These are phyloP conservation scores for Rutstroemia sp. DNA, from an alignment of 2,329 filamentous ascomycete species.

Conservation along the genomic window DNA sequence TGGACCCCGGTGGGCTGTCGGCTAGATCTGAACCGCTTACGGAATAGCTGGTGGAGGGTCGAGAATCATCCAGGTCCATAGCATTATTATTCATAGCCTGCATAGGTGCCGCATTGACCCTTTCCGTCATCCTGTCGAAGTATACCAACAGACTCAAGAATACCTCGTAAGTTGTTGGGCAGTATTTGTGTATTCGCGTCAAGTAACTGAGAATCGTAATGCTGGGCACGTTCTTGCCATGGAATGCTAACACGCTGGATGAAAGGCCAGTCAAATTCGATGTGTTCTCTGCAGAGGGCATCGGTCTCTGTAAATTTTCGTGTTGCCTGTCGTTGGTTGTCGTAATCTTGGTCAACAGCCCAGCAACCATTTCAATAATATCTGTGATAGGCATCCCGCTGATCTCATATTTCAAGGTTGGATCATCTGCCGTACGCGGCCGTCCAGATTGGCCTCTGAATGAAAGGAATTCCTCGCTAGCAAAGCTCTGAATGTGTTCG, in stretches of 20 bases:
- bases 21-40: constrained; percentile 27
- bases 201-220: constrained; percentile 97
- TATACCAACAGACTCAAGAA: constrained; percentile 93
- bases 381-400: constrained; percentile 95
- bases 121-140: constrained; percentile 97
- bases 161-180: constrained; percentile 95
- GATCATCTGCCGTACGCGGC: constrained; percentile 45
- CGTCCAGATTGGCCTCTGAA: constrained; percentile 43
- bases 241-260: constrained; percentile 81
- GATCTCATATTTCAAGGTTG: constrained; percentile 70
- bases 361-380: constrained; percentile 98
- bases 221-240: constrained; percentile 94
- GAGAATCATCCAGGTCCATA: constrained; percentile 21
- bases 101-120: constrained; percentile 76
- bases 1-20: constrained; percentile 23
- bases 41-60: constrained; percentile 24
- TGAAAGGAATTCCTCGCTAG: constrained; percentile 65
- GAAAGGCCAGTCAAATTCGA: constrained; percentile 55
- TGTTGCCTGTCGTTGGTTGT: constrained; percentile 94
- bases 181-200: constrained; percentile 96
- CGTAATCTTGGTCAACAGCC: constrained; percentile 92
- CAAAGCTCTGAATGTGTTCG: constrained; percentile 84
- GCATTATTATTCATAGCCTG: constrained; percentile 49
- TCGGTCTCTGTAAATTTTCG: constrained; percentile 75
- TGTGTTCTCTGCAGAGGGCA: constrained; percentile 48